Conservation (phyloP, 805 yeast species). For the Candida hungchunana region DNA sequence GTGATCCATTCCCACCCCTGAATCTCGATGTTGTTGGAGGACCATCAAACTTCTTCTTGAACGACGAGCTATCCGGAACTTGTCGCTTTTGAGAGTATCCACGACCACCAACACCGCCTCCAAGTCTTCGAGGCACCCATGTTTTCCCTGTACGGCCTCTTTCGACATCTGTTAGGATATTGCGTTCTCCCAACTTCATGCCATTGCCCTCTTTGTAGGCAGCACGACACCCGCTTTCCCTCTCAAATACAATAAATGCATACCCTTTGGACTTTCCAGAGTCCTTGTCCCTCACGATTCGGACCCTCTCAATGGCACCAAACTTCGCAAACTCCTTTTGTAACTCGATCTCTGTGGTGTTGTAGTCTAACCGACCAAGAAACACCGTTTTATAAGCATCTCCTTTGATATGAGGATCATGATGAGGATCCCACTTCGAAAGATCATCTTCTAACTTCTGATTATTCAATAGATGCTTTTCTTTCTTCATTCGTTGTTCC, state of each 20-base stretch:
- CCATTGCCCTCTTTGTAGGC: constrained; percentile 62
- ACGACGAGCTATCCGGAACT: constrained; percentile 11
- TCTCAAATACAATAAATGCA: constrained; percentile 71
- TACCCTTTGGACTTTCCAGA: constrained; percentile 68
- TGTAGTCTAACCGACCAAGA: constrained; percentile 66
- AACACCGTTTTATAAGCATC: constrained; percentile 82
- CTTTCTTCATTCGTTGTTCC: constrained; percentile 26
- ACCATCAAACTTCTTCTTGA: constrained; percentile 7
- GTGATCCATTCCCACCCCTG: constrained; percentile 5
- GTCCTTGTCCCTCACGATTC: constrained; percentile 53
- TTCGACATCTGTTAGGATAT: constrained; percentile 66
- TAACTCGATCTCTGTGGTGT: constrained; percentile 62
- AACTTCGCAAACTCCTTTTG: constrained; percentile 54
- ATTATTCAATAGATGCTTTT: constrained; percentile 20
- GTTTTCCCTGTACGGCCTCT: constrained; percentile 60
- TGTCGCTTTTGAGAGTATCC: constrained; percentile 43
- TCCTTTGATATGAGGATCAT: constrained; percentile 53
- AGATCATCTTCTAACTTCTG: constrained; percentile 33
- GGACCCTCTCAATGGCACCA: constrained; percentile 63
- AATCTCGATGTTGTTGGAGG: constrained; percentile 3
- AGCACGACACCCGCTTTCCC: constrained; percentile 51
- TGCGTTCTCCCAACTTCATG: constrained; percentile 45
- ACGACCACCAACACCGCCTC: constrained; percentile 93
- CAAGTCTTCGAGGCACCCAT: constrained; percentile 74
- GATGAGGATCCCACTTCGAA: constrained; percentile 48